Conservation (phyloP, 805 yeast genomes). For the Lipomyces anomalus region DNA sequence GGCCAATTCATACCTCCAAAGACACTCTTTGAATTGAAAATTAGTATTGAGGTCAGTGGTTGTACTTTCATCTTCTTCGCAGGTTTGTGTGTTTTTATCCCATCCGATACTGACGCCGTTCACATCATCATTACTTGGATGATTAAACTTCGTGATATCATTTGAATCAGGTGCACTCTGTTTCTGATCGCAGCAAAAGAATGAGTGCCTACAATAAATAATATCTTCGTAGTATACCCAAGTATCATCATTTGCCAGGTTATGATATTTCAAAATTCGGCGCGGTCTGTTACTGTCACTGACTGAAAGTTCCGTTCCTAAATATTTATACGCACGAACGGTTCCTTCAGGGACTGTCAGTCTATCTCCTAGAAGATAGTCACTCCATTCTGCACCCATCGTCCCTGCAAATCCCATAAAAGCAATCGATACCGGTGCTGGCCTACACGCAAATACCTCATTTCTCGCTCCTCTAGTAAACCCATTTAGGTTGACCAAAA, state of each 20-base stretch:
- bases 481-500: conserved; percentile 33
- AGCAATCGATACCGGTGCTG: conserved; percentile 32
- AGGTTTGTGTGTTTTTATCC: too few species aligned
- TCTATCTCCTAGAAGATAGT: conserved; percentile 30
- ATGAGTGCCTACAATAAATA: conserved; percentile 29
- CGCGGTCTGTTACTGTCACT: background rate
- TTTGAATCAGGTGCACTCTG: conserved; percentile 30
- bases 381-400: conserved; percentile 32
- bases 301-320: too few species aligned
- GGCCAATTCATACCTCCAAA: conserved; percentile 26
- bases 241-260: conserved; percentile 6
- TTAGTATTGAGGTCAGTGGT: background rate
- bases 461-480: conserved; percentile 34
- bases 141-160: background rate
- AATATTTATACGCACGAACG: conserved; percentile 7
- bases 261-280: conserved; percentile 14
- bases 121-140: too few species aligned
- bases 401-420: conserved; percentile 36
- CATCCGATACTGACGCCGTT: too few species aligned
- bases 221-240: conserved; percentile 29
- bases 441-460: conserved; percentile 32
- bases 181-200: conserved; percentile 34
- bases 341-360: conserved; percentile 19
- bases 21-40: background rate
- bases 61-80: background rate